Evolutionary conservation across 225 moss, liverwort and hornwort genomes (phyloP), one percentile per base, ranked within the genome.

Genomic region (Marchantia paleacea): DNA sequence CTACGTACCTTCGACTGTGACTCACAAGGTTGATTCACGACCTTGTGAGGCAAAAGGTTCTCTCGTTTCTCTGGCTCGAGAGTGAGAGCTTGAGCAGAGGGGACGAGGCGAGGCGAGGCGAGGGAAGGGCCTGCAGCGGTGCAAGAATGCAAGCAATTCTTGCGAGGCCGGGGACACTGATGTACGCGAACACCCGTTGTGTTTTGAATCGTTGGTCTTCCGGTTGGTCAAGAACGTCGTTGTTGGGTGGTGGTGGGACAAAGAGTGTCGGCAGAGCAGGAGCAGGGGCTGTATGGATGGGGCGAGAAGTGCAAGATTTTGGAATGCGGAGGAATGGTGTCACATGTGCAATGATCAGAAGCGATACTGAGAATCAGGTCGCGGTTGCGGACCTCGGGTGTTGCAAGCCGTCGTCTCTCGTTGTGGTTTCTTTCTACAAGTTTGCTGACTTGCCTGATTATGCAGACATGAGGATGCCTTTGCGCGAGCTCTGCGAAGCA

Each of bases 391-490:
- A 58, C n/a, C 19, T 60, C n/a, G 31, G 49, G 73, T 20, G 20
- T 57, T 71, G 58, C 55, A 78, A 47, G 48, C 47, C 62, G 48
- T 72, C 82, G n/a, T 78, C 81, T 74, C 87, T 92, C 18, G 88
- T 92, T 12, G 92, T 94, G 78, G 90, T 94, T 8, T 94, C 94
- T n/a, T 94, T 94, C 79, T 94, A 92, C 77, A 94, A 91, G 86
- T 92, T 92, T 62, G 90, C 91, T 9, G 83, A 88, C 69, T 84
- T 92, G 12, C 91, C 92, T n/a, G 92, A 94, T 80, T 92, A 79
- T 79, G 92, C 86, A 61, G 81, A 89, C 68, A 90, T 88, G 92
- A 90, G 90, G 26, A 75, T 82, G 69, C 90, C 90, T 0, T 84
- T 99, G 82, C 85, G 92, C 76, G 87, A 95, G 80, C 87, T 99